Evolutionary conservation across 441 rosid species (phyloP).

Genomic region (Corymbia calophylla): DNA sequence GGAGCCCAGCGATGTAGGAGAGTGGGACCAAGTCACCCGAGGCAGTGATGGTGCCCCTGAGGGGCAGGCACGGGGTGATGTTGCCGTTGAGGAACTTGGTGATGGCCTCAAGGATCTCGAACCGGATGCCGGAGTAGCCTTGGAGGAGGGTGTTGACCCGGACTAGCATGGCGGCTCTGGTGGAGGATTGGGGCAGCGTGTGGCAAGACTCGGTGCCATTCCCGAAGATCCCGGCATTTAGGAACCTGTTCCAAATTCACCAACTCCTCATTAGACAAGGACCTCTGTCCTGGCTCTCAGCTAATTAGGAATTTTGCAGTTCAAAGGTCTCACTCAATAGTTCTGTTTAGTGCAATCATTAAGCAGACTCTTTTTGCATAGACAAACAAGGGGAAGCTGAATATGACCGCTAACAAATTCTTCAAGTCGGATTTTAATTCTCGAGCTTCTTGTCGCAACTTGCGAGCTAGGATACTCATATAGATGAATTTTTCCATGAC

Average conservation of each 20-base stretch:
- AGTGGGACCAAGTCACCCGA: slow-evolving; percentile 62
- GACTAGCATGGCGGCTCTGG: slow-evolving; percentile 62
- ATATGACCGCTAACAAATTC: background rate
- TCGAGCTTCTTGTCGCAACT: background rate
- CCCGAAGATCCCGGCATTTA: slow-evolving; percentile 64
- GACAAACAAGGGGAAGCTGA: background rate
- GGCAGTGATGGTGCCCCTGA: slow-evolving; percentile 58
- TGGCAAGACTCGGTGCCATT: slow-evolving; percentile 42
- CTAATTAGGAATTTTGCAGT: background rate
- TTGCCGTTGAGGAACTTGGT: slow-evolving; percentile 46
- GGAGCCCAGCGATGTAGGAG: slow-evolving; percentile 52
- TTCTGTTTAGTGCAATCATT: background rate
- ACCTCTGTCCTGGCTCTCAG: background rate
- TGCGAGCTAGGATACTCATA: background rate
- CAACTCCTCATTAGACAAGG: background rate
- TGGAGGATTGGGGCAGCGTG: slow-evolving; percentile 49
- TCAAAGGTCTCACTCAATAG: background rate
- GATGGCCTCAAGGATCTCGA: slow-evolving; percentile 59
- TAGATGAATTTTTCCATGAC: background rate
- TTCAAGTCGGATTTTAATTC: background rate
- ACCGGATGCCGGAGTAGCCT: slow-evolving; percentile 62
- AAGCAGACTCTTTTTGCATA: background rate
- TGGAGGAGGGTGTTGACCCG: slow-evolving; percentile 61
- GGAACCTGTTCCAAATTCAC: slow-evolving; percentile 21
- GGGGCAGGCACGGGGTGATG: slow-evolving; percentile 59